phyloP scores from a whole-genome alignment of 768 basidiomycete species.

The Mycena leptocephala region DNA sequence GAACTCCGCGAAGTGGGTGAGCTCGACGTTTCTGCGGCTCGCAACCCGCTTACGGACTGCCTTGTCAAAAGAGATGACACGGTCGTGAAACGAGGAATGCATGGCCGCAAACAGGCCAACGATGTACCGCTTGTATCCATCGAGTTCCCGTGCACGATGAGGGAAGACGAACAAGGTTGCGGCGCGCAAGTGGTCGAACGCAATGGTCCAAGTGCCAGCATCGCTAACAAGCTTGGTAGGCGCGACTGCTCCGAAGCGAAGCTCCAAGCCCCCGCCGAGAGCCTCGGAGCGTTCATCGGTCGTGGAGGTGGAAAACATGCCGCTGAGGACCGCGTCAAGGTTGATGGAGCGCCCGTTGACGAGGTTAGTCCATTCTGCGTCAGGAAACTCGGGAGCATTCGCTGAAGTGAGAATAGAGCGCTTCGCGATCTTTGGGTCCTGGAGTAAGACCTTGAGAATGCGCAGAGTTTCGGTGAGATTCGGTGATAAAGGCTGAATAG shows the following conservation, averaged over 20 bases:
- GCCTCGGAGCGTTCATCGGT: slow-evolving; percentile 4
- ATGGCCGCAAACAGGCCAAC: slow-evolving; percentile 4
- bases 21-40: neutral
- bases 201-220: slow-evolving; percentile 27
- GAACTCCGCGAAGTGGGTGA: slow-evolving; percentile 16
- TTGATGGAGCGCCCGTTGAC: neutral
- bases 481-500: neutral
- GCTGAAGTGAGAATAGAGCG: neutral
- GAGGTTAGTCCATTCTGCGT: neutral
- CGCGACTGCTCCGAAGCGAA: slow-evolving; percentile 20
- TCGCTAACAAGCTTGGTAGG: slow-evolving; percentile 14
- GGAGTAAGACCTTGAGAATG: neutral
- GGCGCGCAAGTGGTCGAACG: neutral
- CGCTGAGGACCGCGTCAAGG: neutral
- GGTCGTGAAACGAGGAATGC: neutral
- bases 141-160: slow-evolving; percentile 12
- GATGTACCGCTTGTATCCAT: slow-evolving; percentile 11
- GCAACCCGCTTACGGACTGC: slow-evolving; percentile 18
- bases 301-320: slow-evolving; percentile 3
- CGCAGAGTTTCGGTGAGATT: neutral
- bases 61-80: slow-evolving; percentile 27
- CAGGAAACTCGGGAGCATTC: neutral
- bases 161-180: slow-evolving; percentile 15
- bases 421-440: neutral
- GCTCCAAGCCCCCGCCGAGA: slow-evolving; percentile 26